These are phyloP conservation scores for Aureoboletus auriporus DNA, from an alignment of 768 basidiomycete genomes.

Conservation along the genomic window DNA sequence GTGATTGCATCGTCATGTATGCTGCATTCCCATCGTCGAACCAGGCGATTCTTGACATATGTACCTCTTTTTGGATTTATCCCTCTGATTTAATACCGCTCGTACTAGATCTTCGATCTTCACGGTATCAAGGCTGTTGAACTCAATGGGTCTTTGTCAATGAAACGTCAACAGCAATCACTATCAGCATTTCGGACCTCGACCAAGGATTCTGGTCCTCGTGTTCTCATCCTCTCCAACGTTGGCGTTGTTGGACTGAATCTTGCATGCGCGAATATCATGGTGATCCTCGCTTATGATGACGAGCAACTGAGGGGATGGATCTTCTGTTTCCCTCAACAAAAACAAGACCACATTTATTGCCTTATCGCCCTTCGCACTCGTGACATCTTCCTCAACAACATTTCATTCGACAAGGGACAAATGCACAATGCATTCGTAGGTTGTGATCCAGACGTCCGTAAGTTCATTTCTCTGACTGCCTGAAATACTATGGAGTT, in stretches of 20 bases:
- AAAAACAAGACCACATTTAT: constrained; percentile 16
- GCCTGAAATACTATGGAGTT: too few species aligned
- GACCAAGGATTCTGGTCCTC: neutral
- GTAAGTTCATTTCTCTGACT: neutral
- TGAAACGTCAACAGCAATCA: neutral
- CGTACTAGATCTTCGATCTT: constrained; percentile 4
- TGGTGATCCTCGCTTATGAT: constrained; percentile 12
- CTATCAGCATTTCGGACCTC: constrained; percentile 4
- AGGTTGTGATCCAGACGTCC: neutral
- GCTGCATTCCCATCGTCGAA: constrained; percentile 7
- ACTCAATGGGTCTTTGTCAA: constrained; percentile 5
- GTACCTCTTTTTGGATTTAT: neutral
- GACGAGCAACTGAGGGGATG: constrained; percentile 16
- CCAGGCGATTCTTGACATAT: neutral
- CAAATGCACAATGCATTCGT: neutral
- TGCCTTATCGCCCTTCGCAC: constrained; percentile 6
- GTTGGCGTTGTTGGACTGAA: constrained; percentile 14
- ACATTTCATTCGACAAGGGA: constrained; percentile 18
- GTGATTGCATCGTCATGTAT: constrained; percentile 13
- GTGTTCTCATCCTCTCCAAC: constrained; percentile 12
- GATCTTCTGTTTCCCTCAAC: constrained; percentile 11
- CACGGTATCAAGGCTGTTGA: neutral
- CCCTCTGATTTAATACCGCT: neutral
- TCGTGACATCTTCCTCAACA: constrained; percentile 19
- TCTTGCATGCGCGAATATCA: constrained; percentile 10